Conservation (phyloP, 2,329 filamentous ascomycete genomes). For the Cryphonectria japonica region DNA sequence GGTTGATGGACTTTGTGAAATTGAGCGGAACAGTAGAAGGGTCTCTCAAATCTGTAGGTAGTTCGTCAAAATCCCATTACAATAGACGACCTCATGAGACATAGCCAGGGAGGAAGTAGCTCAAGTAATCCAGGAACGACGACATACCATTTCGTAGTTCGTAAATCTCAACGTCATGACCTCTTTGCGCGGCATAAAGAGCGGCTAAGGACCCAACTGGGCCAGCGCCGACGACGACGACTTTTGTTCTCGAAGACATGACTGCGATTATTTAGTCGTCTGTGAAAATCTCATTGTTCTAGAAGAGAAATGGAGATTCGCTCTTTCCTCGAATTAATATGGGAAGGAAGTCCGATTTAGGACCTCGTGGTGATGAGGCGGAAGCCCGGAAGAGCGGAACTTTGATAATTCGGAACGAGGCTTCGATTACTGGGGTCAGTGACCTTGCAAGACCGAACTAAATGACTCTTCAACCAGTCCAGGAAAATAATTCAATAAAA, state of each 20-base stretch:
- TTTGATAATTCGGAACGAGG: constrained; percentile 10
- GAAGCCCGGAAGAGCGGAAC: constrained; percentile 21
- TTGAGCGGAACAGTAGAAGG: constrained; percentile 83
- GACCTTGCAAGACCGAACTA: constrained; percentile 1
- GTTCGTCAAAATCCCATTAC: constrained; percentile 14
- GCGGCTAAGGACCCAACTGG: constrained; percentile 92
- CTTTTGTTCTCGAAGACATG: constrained; percentile 51
- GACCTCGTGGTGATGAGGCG: constrained; percentile 11
- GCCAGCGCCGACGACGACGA: constrained; percentile 86
- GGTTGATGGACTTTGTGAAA: constrained; percentile 98
- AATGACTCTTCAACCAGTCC: background rate
- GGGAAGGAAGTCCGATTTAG: constrained; percentile 4
- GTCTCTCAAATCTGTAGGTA: constrained; percentile 75
- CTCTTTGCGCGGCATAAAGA: constrained; percentile 86
- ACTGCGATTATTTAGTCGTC: background rate
- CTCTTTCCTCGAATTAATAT: background rate
- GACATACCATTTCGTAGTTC: constrained; percentile 82
- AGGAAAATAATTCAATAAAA: background rate
- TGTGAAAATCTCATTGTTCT: background rate
- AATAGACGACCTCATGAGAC: background rate
- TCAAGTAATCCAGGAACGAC: background rate
- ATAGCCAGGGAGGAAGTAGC: background rate
- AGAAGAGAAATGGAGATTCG: background rate
- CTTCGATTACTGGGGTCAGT: background rate
- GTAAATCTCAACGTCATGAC: constrained; percentile 90